phyloP scores from a whole-genome alignment of 352 stramenopile species.

The Phytopythium kandeliae region DNA sequence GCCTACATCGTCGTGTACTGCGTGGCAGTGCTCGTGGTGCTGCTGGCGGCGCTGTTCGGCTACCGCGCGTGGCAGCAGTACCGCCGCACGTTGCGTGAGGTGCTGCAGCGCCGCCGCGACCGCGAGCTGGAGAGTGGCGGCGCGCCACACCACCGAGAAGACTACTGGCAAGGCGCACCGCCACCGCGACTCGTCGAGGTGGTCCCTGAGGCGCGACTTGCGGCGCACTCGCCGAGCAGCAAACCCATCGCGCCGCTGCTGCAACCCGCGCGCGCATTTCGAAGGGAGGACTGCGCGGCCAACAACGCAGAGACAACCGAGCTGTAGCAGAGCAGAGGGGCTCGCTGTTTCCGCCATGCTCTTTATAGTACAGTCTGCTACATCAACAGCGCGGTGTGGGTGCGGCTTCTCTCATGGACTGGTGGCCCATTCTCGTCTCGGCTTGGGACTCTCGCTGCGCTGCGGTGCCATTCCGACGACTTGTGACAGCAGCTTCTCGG shows the following conservation, averaged over 20 bases:
- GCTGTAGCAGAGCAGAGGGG: no score
- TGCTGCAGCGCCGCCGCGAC: slow-evolving; percentile 21
- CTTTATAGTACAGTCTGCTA: no score
- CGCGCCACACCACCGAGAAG: slow-evolving; percentile 10
- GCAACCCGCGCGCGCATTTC: no score
- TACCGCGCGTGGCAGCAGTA: slow-evolving; percentile 23
- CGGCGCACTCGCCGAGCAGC: neutral
- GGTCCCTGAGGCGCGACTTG: neutral
- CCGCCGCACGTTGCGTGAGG: slow-evolving; percentile 17
- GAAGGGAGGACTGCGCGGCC: no score
- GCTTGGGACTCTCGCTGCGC: no score
- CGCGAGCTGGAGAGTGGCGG: slow-evolving; percentile 19
- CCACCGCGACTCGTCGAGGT: neutral
- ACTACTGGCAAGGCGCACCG: slow-evolving; percentile 16
- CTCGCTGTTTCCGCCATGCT: no score
- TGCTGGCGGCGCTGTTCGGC: slow-evolving; percentile 15
- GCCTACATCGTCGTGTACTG: slow-evolving; percentile 25
- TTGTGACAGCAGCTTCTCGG: slow-evolving; percentile 1
- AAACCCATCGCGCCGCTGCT: neutral
- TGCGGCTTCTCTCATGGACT: no score
- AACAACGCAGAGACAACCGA: neutral
- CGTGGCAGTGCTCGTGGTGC: slow-evolving; percentile 22
- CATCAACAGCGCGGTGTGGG: no score
- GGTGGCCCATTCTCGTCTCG: neutral
- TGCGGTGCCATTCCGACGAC: no score